Conservation (phyloP, 306 rosid genomes). For the Malus orientalis region DNA sequence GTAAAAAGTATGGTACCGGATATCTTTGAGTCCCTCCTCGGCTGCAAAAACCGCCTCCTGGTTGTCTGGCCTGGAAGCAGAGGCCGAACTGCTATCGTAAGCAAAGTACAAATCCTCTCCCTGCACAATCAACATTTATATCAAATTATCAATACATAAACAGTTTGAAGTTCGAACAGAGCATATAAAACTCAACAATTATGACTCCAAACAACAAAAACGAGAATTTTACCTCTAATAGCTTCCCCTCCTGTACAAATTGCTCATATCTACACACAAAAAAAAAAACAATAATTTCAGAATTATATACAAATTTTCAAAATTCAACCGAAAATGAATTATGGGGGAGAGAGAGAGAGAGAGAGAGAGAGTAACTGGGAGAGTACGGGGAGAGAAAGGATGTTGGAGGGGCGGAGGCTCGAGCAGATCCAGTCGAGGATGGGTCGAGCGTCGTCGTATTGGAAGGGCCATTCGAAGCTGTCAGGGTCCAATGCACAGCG, state of each 20-base stretch:
- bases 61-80: slow-evolving; percentile 70
- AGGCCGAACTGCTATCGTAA: slow-evolving; percentile 82
- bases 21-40: slow-evolving; percentile 82
- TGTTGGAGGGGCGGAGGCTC: slow-evolving; percentile 81
- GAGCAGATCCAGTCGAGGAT: slow-evolving; percentile 93
- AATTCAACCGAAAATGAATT: not conserved
- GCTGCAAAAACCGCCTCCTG: slow-evolving; percentile 88
- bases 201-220: not conserved
- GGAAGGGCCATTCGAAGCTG: slow-evolving; percentile 96
- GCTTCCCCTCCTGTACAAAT: slow-evolving; percentile 77
- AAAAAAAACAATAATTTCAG: not conserved
- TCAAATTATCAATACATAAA: not conserved
- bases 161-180: not conserved
- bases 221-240: slow-evolving; percentile 52
- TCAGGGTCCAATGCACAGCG: slow-evolving; percentile 62
- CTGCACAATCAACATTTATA: slow-evolving; percentile 17
- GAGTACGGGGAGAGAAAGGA: slow-evolving; percentile 75
- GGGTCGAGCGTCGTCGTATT: slow-evolving; percentile 81
- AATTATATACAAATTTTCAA: not conserved
- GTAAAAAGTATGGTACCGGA: slow-evolving; percentile 26
- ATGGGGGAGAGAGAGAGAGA: too few species aligned
- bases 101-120: slow-evolving; percentile 95
- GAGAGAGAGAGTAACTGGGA: slow-evolving; percentile 41
- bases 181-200: not conserved
- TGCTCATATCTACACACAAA: slow-evolving; percentile 52